Base-by-base conservation (phyloP, 129 eudicot species). In the Cynara cardunculus region DNA sequence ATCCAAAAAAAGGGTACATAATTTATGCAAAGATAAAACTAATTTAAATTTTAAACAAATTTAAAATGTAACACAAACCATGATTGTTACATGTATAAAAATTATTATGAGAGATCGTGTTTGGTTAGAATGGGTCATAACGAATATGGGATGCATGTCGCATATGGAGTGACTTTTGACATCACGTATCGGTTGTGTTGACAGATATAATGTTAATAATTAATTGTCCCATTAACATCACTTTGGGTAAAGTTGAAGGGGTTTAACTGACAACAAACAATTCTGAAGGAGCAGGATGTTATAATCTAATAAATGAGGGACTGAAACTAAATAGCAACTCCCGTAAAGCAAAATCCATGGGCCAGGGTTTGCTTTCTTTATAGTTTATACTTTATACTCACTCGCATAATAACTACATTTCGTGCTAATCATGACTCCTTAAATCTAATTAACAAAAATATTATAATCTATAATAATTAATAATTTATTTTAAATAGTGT, bases 281-380 rank as follows among this genome's bases (percentile, higher is more conserved):
- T 19, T 59, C n/a, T n/a, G 46, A 75, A 75, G 70, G 79, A 11
- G 30, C 37, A 76, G 0, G 61, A 76, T 34, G 70, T 19, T 10
- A 18, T n/a, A 27, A 61, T 75, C 24, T 75, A 62, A 34, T 61
- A 32, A 11, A 62, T 21, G 80, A 11, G 62, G 59, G 80, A 61
- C 35, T 31, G 28, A 2, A 7, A 12, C 61, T 13, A 32, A 24
- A 64, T 19, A 13, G 8, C 80, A 31, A 32, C 44, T 24, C 24
- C 39, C 18, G 35, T 32, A 77, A 77, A 64, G 72, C 72, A 22
- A 34, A 64, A 22, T 21, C 37, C 2, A 77, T 35, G 62, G 72
- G 61, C 80, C 80, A 77, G 32, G 21, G 61, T 2, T 77, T 77
- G 61, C 80, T 77, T 77, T 62, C 35, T 77, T 64, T 77, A n/a